Evolutionary conservation across 768 basidiomycete genomes (phyloP).

Genomic region (Lactarius indigo): DNA sequence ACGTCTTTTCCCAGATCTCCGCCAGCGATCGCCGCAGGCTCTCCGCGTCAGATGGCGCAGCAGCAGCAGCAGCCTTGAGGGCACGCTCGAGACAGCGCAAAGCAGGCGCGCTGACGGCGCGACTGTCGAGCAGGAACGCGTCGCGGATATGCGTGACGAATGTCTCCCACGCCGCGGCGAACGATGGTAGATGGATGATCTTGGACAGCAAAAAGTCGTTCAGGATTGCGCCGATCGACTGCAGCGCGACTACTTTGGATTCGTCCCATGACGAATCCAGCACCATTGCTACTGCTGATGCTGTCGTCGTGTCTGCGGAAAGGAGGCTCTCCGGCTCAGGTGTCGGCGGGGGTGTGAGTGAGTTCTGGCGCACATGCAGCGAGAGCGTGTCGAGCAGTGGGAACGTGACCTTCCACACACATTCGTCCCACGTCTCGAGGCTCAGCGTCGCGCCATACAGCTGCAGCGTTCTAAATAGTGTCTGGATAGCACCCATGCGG

Average conservation of each 20-base stretch:
- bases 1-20: slow-evolving; percentile 58
- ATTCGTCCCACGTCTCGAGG: slow-evolving; percentile 81
- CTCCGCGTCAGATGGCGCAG: slow-evolving; percentile 31
- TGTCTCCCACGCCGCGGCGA: slow-evolving; percentile 66
- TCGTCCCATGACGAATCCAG: slow-evolving; percentile 72
- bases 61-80: slow-evolving; percentile 52
- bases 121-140: slow-evolving; percentile 59
- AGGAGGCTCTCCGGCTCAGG: slow-evolving; percentile 18
- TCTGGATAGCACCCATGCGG: slow-evolving; percentile 91
- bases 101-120: slow-evolving; percentile 75
- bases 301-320: not conserved
- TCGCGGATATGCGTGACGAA: slow-evolving; percentile 73
- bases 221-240: slow-evolving; percentile 81
- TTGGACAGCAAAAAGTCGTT: slow-evolving; percentile 72
- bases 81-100: slow-evolving; percentile 81
- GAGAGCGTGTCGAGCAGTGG: slow-evolving; percentile 76
- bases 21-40: slow-evolving; percentile 37
- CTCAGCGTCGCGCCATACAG: slow-evolving; percentile 87
- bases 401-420: slow-evolving; percentile 88
- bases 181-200: slow-evolving; percentile 69
- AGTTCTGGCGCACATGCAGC: slow-evolving; percentile 44
- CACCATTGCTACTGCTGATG: not conserved
- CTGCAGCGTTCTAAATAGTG: slow-evolving; percentile 89
- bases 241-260: slow-evolving; percentile 79
- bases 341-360: slow-evolving; percentile 15